phyloP scores from a whole-genome alignment of 306 rosid species.

The Vigna unguiculata region DNA sequence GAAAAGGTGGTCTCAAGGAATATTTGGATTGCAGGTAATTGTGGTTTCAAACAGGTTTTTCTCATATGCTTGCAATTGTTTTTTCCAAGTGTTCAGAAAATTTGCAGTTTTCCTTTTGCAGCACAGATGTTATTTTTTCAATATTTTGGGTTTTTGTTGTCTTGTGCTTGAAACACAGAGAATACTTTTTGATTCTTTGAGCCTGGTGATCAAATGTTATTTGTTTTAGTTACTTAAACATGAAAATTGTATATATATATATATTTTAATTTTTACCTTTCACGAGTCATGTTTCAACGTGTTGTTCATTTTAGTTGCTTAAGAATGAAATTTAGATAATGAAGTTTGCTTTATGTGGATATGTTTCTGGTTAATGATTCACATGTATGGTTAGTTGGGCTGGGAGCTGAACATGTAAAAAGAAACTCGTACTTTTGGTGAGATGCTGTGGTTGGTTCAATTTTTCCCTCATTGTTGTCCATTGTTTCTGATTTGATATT shows the following conservation, averaged over 20 bases:
- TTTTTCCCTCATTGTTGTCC: constrained; percentile 2
- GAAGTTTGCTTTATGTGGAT: constrained; percentile 32
- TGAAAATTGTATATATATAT: constrained; percentile 10
- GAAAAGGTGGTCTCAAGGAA: constrained; percentile 96
- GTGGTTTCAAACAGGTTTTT: constrained; percentile 43
- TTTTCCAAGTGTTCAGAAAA: constrained; percentile 39
- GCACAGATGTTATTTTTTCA: background rate
- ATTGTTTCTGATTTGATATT: constrained; percentile 31
- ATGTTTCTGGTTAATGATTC: constrained; percentile 29
- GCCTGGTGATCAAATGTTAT: constrained; percentile 31
- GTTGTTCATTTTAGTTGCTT: background rate
- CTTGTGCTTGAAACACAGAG: constrained; percentile 22
- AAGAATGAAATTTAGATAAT: background rate
- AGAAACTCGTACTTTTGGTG: constrained; percentile 9
- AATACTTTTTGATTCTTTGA: constrained; percentile 19
- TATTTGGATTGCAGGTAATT: constrained; percentile 87
- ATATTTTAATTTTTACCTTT: background rate
- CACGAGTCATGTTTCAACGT: background rate
- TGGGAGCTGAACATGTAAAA: constrained; percentile 24
- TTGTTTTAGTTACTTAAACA: constrained; percentile 35
- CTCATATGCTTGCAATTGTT: constrained; percentile 42
- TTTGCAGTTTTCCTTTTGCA: constrained; percentile 30
- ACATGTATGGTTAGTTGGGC: constrained; percentile 10
- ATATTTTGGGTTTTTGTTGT: constrained; percentile 22
- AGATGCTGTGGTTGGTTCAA: constrained; percentile 26